These are phyloP conservation scores for Tetradesmus lagerheimii DNA, from an alignment of 139 green algal genomes.

Conservation along the genomic window DNA sequence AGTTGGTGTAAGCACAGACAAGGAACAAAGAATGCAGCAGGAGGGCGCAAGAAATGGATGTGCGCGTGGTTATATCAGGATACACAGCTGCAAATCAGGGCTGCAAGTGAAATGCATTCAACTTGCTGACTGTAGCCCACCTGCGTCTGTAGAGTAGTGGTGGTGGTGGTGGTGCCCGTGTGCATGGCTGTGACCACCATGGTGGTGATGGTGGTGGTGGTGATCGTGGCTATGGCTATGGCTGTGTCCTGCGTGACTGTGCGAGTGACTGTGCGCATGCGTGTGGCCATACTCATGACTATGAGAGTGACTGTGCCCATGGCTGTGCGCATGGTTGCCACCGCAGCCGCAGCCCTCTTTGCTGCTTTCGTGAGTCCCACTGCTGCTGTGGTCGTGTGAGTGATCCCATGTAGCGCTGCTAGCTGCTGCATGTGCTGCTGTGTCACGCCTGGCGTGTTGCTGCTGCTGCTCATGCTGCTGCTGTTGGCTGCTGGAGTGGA, in stretches of 20 bases:
- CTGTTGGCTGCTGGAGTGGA: slow-evolving; percentile 13
- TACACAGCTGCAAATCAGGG: no score
- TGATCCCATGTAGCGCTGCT: not conserved
- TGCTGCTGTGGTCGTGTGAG: not conserved
- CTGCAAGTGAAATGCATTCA: not conserved
- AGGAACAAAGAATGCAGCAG: no score
- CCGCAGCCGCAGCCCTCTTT: not conserved
- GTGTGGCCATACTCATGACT: not conserved
- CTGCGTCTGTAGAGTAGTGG: slow-evolving; percentile 21
- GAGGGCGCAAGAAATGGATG: no score
- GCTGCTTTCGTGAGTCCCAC: not conserved
- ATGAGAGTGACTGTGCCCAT: slow-evolving; percentile 10
- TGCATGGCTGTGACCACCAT: not conserved
- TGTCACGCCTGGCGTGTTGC: not conserved
- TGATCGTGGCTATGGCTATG: slow-evolving; percentile 48
- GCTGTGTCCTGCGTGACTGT: slow-evolving; percentile 36
- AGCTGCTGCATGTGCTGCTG: slow-evolving; percentile 21
- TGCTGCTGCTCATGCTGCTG: not conserved
- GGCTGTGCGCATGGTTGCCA: not conserved
- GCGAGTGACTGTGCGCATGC: slow-evolving; percentile 19
- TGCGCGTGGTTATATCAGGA: no score
- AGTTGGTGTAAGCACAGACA: no score
- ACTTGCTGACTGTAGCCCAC: slow-evolving; percentile 30
- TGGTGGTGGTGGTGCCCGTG: slow-evolving; percentile 46
- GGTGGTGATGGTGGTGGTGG: slow-evolving; percentile 45